Evolutionary conservation across 441 rosid genomes (phyloP).

Genomic region (Adansonia grandidieri): DNA sequence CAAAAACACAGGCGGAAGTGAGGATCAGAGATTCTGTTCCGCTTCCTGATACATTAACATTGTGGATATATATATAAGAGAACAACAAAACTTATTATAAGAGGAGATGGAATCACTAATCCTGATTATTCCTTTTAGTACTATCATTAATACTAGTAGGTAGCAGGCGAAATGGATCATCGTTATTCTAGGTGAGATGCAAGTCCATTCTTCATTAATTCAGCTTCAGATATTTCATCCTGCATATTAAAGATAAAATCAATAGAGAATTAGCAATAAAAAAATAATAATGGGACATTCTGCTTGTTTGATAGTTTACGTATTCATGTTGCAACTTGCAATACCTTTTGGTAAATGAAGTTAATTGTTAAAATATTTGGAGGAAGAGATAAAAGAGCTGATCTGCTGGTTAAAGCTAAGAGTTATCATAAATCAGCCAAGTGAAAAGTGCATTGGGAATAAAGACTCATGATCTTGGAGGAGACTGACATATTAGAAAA

Average conservation of each 20-base stretch:
- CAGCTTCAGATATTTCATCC: constrained; percentile 22
- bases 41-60: constrained; percentile 13
- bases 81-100: neutral
- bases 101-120: neutral
- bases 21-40: constrained; percentile 9
- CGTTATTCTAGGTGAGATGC: constrained; percentile 15
- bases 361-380: too few relatives aligned
- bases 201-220: neutral
- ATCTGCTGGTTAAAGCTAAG: neutral
- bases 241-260: neutral
- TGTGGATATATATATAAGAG: neutral
- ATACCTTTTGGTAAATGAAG: too few relatives aligned
- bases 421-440: neutral
- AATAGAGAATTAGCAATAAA: neutral
- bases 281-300: neutral
- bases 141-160: neutral
- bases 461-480: too few relatives aligned
- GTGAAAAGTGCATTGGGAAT: neutral
- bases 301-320: neutral
- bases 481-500: too few relatives aligned
- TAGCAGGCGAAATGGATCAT: neutral
- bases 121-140: constrained; percentile 20
- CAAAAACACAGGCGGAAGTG: constrained; percentile 8
- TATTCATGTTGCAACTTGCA: too few relatives aligned
- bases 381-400: too few relatives aligned